These are phyloP conservation scores for Scheffersomyces stipitis DNA, from an alignment of 805 yeast species.

Conservation along the genomic window DNA sequence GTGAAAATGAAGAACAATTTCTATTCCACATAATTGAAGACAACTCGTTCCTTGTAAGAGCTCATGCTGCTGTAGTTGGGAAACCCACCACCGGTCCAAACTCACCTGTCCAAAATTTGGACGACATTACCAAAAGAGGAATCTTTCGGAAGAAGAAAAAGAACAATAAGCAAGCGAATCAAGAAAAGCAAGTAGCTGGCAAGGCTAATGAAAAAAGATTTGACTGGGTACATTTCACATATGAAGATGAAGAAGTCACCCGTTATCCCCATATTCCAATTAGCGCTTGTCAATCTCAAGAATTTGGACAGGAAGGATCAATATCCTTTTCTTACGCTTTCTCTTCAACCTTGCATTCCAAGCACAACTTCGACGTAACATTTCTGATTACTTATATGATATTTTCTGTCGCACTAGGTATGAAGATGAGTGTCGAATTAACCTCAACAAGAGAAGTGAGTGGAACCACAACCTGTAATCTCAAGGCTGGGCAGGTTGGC, in stretches of 20 bases:
- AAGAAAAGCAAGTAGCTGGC: too few species aligned
- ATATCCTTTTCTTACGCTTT: slow-evolving; percentile 1
- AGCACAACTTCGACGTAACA: neutral
- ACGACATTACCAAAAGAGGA: too few species aligned
- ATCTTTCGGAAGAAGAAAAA: too few species aligned
- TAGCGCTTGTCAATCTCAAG: slow-evolving; percentile 11
- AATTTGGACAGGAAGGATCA: slow-evolving; percentile 8
- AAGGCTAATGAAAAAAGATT: neutral
- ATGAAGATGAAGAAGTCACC: slow-evolving; percentile 3
- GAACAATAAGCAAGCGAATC: too few species aligned
- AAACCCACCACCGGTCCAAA: too few species aligned
- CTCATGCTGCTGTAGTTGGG: too few species aligned
- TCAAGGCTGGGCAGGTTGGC: slow-evolving; percentile 16
- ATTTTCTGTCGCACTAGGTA: neutral
- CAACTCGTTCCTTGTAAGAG: too few species aligned
- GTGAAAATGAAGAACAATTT: too few species aligned
- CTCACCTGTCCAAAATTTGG: too few species aligned
- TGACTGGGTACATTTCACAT: slow-evolving; percentile 7
- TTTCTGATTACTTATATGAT: too few species aligned
- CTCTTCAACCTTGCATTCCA: neutral
- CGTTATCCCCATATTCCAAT: slow-evolving; percentile 8
- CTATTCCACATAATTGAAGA: too few species aligned
- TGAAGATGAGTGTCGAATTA: slow-evolving; percentile 1
- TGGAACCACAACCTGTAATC: slow-evolving; percentile 13
- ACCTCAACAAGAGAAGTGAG: slow-evolving; percentile 4